Base-by-base conservation (phyloP, 73 alveolate genomes). In the Halteria grandinella region DNA sequence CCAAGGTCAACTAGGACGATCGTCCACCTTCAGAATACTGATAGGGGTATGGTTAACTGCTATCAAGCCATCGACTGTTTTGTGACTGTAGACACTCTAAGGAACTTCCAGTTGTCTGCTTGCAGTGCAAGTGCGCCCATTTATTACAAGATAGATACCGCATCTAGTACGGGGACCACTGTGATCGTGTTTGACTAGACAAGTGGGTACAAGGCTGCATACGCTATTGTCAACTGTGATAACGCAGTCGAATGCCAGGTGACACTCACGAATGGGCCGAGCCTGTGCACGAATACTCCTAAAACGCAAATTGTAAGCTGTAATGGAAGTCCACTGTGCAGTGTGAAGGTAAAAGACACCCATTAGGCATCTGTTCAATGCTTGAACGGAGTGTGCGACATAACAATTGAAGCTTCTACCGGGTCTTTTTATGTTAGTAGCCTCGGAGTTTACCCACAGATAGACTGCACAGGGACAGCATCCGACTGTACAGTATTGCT, bases 351-450 rank as follows among this genome's bases (percentile, higher is more conserved):
- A 25, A 1, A 32, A 3, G 17, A 60, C 24, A 60, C 77, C 20
- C 59, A 60, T 37, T 37, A 40, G 17, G 58, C 43, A 5, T 34
- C 77, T 1, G 43, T 60, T 1, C n/a, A 60, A 12, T 60, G 77
- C 40, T 18, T 3, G n/a, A 6, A 11, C 5, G 34, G 60, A 40
- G 24, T 1, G 3, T 60, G 77, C 34, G 21, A 7, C 7, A 57
- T 33, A 15, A 57, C 73, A 33, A 57, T 57, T 17, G 23, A 24
- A 57, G 17, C 53, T 25, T 57, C 73, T n/a, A 29, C 73, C 14
- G 8, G 34, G 23, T 34, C 31, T 4, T 20, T 11, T 29, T 15
- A 5, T 57, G 50, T 31, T 6, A 10, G 34, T 32, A 33, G 3
- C 37, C 15, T 18, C 73, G 55, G 8, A 17, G 37, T 39, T 10